phyloP scores from a whole-genome alignment of 495 filamentous ascomycete genomes.

The Podospora sp. region DNA sequence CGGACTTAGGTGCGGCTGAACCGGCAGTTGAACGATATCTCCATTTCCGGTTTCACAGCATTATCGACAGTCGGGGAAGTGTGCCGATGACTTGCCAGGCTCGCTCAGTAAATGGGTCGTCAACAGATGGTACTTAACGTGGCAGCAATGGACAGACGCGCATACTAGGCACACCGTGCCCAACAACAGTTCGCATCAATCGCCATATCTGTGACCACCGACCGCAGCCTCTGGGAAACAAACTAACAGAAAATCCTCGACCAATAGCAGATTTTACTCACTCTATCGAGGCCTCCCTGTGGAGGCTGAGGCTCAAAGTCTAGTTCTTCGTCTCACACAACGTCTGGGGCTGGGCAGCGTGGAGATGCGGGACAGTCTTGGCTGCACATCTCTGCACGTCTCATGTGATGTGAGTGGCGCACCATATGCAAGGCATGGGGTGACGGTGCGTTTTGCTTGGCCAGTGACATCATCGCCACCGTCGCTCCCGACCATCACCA shows the following conservation, averaged over 20 bases:
- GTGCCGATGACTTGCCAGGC: not conserved
- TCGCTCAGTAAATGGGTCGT: not conserved
- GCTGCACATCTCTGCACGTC: not conserved
- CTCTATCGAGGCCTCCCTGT: conserved; percentile 2
- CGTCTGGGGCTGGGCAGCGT: not conserved
- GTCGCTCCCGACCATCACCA: not conserved
- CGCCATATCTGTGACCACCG: not conserved
- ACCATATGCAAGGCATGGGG: not conserved
- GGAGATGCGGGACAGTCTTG: not conserved
- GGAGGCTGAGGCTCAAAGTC: not conserved
- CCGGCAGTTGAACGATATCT: not conserved
- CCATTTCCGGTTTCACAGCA: not conserved
- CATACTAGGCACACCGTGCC: not conserved
- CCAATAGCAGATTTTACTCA: not conserved
- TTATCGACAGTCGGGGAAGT: not conserved
- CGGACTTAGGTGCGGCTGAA: not conserved
- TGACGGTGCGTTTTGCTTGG: conserved; percentile 6
- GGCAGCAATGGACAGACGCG: not conserved
- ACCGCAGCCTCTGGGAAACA: not conserved
- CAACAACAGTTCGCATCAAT: not conserved
- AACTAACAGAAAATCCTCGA: not conserved
- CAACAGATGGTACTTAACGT: too few relatives aligned
- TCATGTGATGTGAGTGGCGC: not conserved
- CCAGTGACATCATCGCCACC: conserved; percentile 19
- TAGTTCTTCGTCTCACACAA: not conserved